Base-by-base conservation (phyloP, 2,329 filamentous ascomycete genomes). In the Penicillium sp. region DNA sequence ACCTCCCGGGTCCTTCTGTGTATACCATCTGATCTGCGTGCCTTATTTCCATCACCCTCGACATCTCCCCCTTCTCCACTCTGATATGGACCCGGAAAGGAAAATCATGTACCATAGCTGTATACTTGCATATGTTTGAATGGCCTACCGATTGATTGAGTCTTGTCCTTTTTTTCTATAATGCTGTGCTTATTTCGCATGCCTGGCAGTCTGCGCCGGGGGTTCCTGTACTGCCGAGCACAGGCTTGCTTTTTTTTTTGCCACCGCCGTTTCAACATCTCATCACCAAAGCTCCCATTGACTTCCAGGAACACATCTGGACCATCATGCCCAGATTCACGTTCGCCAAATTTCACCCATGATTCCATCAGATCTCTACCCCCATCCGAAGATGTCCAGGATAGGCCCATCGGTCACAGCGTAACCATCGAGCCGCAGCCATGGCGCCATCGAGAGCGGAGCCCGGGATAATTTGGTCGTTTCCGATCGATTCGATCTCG, bases 381-480 rank as follows among this genome's bases (percentile, higher is more conserved):
- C 12, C 1, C 25, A 22, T 10, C n/a, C 22, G 11, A 35, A 55
- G 39, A 41, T 31, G 54, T 50, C n/a, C 41, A 31, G 14, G 39
- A 54, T 54, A 35, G 56, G 54, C 34, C 49, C 34, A 42, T 59
- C 43, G 14, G n/a, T 34, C 38, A 35, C 28, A 31, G 28, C 15
- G 45, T 55, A 25, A 50, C 58, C 63, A 65, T 52, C 60, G 39
- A 31, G 55, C 22, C 59, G 58, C 62, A 60, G 60, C 63, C 62
- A 72, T 73, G 62, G 69, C 70, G 66, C 68, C 61, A 67, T 68
- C 57, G 60, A 51, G 25, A 65, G 63, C 62, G 60, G 64, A 66
- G 62, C 58, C 59, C 50, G 50, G 51, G 56, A 28, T 28, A 20
- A 54, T 60, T 50, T n/a, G n/a, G 17, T 54, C 49, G 35, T 47